Percentiles rank a stretch among this genome's conserved stretches.
phyloP scores from a whole-genome alignment of 2,329 filamentous ascomycete species.

The Orbilia oligospora region DNA sequence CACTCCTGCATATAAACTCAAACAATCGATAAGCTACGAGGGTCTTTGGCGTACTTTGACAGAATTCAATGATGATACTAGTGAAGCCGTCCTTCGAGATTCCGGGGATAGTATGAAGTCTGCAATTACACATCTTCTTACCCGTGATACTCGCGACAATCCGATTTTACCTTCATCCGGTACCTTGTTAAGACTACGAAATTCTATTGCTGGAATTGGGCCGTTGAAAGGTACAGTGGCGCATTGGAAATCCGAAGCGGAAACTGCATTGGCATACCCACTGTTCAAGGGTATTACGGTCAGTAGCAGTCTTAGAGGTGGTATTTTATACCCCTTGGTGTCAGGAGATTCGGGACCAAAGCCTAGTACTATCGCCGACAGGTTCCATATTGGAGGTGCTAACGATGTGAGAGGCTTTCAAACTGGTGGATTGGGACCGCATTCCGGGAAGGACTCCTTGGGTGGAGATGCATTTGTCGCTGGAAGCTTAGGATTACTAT shows the following conservation, averaged over 20 bases:
- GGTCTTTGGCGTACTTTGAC: slow-evolving; percentile 91
- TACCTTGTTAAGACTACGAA: slow-evolving; percentile 81
- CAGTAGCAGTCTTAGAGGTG: slow-evolving; percentile 83
- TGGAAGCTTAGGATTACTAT: slow-evolving; percentile 84
- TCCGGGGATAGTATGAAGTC: slow-evolving; percentile 94
- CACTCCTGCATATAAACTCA: slow-evolving; percentile 71
- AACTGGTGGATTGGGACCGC: slow-evolving; percentile 87
- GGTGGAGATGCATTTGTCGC: slow-evolving; percentile 94
- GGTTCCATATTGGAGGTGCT: slow-evolving; percentile 93
- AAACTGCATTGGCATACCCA: slow-evolving; percentile 67
- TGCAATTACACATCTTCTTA: slow-evolving; percentile 84
- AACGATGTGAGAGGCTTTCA: slow-evolving; percentile 96
- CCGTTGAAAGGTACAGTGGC: slow-evolving; percentile 87
- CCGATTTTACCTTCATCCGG: slow-evolving; percentile 86
- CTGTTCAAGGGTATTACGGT: slow-evolving; percentile 80
- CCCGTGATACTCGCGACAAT: slow-evolving; percentile 84
- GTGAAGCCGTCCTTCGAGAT: slow-evolving; percentile 83
- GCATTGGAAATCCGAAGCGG: slow-evolving; percentile 93
- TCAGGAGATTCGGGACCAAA: slow-evolving; percentile 68
- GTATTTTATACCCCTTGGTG: slow-evolving; percentile 85
- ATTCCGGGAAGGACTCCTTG: slow-evolving; percentile 86
- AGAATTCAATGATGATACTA: slow-evolving; percentile 80
- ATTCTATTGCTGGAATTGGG: slow-evolving; percentile 89
- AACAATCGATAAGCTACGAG: slow-evolving; percentile 84
- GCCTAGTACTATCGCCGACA: slow-evolving; percentile 88